A percentile compares a stretch with the other conserved stretches of the same genome.
These are phyloP conservation scores for Solanum hybrid DNA, from an alignment of 305 asterid species.

Conservation along the genomic window DNA sequence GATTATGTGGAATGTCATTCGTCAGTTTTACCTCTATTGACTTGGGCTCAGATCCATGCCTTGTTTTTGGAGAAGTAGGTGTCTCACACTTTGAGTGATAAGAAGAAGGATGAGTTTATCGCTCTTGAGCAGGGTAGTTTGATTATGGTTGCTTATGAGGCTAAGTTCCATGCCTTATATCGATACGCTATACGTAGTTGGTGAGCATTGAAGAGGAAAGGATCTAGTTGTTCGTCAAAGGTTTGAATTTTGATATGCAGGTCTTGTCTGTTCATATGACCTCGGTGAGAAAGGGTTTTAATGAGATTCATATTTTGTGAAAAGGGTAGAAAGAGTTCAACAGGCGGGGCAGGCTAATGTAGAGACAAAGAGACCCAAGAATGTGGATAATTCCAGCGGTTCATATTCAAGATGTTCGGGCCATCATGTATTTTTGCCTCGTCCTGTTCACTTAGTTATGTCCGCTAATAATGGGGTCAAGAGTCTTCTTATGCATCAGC, in stretches of 20 bases:
- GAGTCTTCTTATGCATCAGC: neutral
- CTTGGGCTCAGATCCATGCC: neutral
- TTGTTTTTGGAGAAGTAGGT: neutral
- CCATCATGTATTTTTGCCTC: neutral
- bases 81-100: no score
- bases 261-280: neutral
- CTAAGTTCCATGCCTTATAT: neutral
- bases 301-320: neutral
- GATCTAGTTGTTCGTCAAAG: neutral
- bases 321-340: neutral
- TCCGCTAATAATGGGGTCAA: neutral
- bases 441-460: neutral
- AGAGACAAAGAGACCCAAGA: neutral
- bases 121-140: neutral
- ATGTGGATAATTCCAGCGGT: neutral
- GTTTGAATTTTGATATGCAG: neutral
- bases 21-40: neutral
- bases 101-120: no score
- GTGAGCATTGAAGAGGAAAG: neutral
- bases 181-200: neutral
- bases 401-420: neutral
- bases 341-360: neutral
- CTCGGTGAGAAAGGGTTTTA: neutral
- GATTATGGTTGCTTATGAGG: neutral
- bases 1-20: neutral